These are phyloP conservation scores for Candida khao-thaluensis DNA, from an alignment of 805 yeast genomes.

Conservation along the genomic window DNA sequence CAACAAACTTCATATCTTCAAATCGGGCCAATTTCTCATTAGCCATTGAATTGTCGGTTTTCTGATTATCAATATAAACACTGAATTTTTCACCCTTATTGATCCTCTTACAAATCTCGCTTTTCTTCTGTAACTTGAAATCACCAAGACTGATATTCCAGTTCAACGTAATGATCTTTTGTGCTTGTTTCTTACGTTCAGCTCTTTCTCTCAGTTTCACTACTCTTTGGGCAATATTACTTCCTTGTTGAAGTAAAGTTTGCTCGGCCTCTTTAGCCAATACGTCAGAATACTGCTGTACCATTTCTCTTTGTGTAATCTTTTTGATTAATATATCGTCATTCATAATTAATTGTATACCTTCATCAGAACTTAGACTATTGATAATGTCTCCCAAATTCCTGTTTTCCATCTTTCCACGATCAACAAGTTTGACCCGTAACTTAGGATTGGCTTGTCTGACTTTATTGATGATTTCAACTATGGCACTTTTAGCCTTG, in stretches of 20 bases:
- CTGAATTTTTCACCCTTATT: slow-evolving; percentile 32
- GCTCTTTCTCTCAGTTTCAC: slow-evolving; percentile 27
- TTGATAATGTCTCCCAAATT: slow-evolving; percentile 36
- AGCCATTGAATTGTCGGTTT: slow-evolving; percentile 11
- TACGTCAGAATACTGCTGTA: slow-evolving; percentile 29
- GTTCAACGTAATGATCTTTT: slow-evolving; percentile 29
- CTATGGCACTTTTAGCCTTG: slow-evolving; percentile 27
- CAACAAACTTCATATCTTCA: not conserved
- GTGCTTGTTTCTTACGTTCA: slow-evolving; percentile 37
- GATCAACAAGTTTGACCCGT: slow-evolving; percentile 28
- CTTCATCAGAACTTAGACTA: slow-evolving; percentile 20
- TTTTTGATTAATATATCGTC: slow-evolving; percentile 19
- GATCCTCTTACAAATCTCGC: slow-evolving; percentile 33
- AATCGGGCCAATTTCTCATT: not conserved
- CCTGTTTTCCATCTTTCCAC: slow-evolving; percentile 21
- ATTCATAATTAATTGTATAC: slow-evolving; percentile 12
- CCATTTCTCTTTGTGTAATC: slow-evolving; percentile 31
- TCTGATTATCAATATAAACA: slow-evolving; percentile 20
- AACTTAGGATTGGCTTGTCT: slow-evolving; percentile 18
- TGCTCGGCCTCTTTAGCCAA: slow-evolving; percentile 31
- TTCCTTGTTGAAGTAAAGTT: slow-evolving; percentile 34
- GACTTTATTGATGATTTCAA: slow-evolving; percentile 24
- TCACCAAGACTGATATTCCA: slow-evolving; percentile 42
- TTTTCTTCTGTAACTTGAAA: slow-evolving; percentile 35
- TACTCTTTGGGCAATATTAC: slow-evolving; percentile 29